Percentiles rank a stretch among this genome's conserved stretches.
These are phyloP conservation scores for Dimocarpus longan DNA, from an alignment of 345 rosid genomes.

Conservation along the genomic window DNA sequence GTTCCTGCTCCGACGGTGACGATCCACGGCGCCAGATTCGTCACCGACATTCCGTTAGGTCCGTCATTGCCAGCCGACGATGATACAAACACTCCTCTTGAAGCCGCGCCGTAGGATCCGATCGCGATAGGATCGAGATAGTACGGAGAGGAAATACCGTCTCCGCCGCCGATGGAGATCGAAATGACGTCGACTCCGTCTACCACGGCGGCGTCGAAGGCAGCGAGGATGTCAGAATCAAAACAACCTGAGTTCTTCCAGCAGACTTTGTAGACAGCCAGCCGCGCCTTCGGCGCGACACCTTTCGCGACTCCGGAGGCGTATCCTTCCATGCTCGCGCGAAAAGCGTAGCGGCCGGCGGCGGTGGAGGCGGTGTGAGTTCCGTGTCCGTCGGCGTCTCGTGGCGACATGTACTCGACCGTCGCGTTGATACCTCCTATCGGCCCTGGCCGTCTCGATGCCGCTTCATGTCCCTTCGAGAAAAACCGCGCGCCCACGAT, in stretches of 20 bases:
- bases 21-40: slow-evolving; percentile 78
- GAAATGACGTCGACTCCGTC: slow-evolving; percentile 83
- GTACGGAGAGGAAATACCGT: slow-evolving; percentile 68
- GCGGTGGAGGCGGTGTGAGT: slow-evolving; percentile 87
- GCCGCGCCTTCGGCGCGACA: slow-evolving; percentile 79
- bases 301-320: slow-evolving; percentile 83
- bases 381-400: slow-evolving; percentile 90
- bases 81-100: slow-evolving; percentile 53
- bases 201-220: slow-evolving; percentile 59
- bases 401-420: slow-evolving; percentile 74
- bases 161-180: slow-evolving; percentile 78
- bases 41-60: slow-evolving; percentile 74
- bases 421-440: slow-evolving; percentile 64
- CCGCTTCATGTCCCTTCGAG: slow-evolving; percentile 77
- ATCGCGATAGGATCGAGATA: slow-evolving; percentile 88
- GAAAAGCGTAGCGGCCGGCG: slow-evolving; percentile 64
- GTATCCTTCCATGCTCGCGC: slow-evolving; percentile 76
- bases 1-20: slow-evolving; percentile 78
- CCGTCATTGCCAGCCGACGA: slow-evolving; percentile 78
- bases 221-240: slow-evolving; percentile 81
- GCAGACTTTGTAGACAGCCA: slow-evolving; percentile 78
- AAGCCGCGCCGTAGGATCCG: slow-evolving; percentile 63
- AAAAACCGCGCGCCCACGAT: slow-evolving; percentile 78
- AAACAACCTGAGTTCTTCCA: slow-evolving; percentile 87
- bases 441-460: slow-evolving; percentile 45